A percentile compares a stretch with the other conserved stretches of the same genome.
Conservation (phyloP, 1,284 basidiomycete genomes). For the Somion occarium region DNA sequence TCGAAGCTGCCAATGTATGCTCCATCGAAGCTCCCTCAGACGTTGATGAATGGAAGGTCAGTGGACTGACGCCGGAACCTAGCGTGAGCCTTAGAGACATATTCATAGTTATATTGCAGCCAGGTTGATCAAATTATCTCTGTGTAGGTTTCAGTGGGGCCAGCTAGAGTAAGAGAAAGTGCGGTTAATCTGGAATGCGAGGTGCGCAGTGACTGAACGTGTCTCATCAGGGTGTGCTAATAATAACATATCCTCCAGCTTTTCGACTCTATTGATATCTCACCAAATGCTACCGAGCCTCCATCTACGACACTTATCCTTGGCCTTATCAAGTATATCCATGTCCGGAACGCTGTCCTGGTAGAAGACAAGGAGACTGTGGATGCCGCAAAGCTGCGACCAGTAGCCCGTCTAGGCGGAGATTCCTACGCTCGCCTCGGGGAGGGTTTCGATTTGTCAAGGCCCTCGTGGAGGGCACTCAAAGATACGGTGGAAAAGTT, state of each 20-base stretch:
- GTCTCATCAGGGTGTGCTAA: too few relatives aligned
- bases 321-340: slow-evolving; percentile 60
- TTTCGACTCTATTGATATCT: slow-evolving; percentile 53
- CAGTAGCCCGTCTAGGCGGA: slow-evolving; percentile 64
- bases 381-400: slow-evolving; percentile 55
- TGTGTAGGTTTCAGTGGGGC: slow-evolving; percentile 39
- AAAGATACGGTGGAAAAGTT: slow-evolving; percentile 28
- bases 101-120: background rate
- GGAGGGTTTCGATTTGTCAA: slow-evolving; percentile 53
- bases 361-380: slow-evolving; percentile 43
- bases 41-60: slow-evolving; percentile 69
- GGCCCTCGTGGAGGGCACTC: slow-evolving; percentile 53
- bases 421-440: slow-evolving; percentile 49
- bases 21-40: slow-evolving; percentile 62
- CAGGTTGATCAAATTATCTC: background rate
- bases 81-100: slow-evolving; percentile 37
- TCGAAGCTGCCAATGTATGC: slow-evolving; percentile 69
- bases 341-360: slow-evolving; percentile 53
- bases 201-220: slow-evolving; percentile 37
- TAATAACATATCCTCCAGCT: slow-evolving; percentile 30
- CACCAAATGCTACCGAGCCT: slow-evolving; percentile 31
- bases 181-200: slow-evolving; percentile 72
- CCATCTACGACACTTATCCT: slow-evolving; percentile 55
- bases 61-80: slow-evolving; percentile 60
- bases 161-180: slow-evolving; percentile 67